phyloP scores from a whole-genome alignment of 495 filamentous ascomycete species.

The Parmelia sp. region DNA sequence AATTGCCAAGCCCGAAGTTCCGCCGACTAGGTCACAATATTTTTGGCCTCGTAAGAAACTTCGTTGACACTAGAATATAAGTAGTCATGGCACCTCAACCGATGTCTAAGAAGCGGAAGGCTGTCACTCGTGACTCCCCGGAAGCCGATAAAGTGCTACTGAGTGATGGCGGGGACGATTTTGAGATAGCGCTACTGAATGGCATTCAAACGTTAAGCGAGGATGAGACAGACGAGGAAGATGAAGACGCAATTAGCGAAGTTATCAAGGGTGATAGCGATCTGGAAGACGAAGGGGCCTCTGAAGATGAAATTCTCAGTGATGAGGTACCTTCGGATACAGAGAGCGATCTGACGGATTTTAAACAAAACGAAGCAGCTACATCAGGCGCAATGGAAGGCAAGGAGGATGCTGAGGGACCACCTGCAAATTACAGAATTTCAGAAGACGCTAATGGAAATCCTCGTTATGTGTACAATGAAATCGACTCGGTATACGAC shows the following conservation, averaged over 20 bases:
- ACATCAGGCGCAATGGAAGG: constrained; percentile 24
- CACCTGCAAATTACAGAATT: constrained; percentile 39
- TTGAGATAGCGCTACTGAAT: constrained; percentile 56
- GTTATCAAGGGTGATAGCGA: constrained; percentile 43
- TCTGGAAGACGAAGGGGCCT: constrained; percentile 36
- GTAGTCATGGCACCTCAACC: constrained; percentile 18
- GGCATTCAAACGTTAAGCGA: constrained; percentile 55
- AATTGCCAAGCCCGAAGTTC: background rate
- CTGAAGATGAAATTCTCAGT: constrained; percentile 43
- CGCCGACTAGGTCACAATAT: background rate
- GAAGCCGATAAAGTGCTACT: constrained; percentile 43
- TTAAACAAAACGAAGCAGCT: constrained; percentile 3
- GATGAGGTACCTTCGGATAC: constrained; percentile 48
- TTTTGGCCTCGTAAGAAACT: background rate
- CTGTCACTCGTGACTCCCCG: constrained; percentile 48
- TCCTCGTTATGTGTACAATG: constrained; percentile 68
- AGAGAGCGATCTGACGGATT: constrained; percentile 27
- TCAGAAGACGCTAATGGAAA: constrained; percentile 67
- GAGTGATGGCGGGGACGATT: constrained; percentile 56
- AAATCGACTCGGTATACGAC: constrained; percentile 93
- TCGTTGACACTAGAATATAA: background rate
- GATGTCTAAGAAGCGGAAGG: constrained; percentile 52
- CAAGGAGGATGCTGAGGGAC: constrained; percentile 27
- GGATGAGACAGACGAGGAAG: constrained; percentile 35
- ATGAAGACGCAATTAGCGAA: constrained; percentile 42